Percentiles rank a stretch among this genome's conserved stretches.
Evolutionary conservation across 2,329 filamentous ascomycete species (phyloP).

Genomic region (Herpotrichia juniperi): DNA sequence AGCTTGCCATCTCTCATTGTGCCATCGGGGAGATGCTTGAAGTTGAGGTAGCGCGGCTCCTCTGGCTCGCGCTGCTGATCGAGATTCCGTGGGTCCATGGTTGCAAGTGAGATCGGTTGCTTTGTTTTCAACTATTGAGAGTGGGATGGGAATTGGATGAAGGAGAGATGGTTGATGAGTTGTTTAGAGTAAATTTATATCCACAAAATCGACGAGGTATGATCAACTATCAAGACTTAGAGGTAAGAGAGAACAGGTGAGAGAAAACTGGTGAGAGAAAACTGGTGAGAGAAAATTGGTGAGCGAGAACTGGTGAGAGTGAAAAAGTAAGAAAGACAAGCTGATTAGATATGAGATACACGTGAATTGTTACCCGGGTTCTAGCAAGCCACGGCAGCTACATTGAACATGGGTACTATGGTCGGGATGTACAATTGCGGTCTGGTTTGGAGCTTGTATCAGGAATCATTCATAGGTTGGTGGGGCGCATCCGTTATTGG

Average conservation of each 20-base stretch:
- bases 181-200: background rate
- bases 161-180: slow-evolving; percentile 1
- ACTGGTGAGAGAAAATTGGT: background rate
- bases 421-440: slow-evolving; percentile 1
- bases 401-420: background rate
- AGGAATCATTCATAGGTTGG: slow-evolving; percentile 5
- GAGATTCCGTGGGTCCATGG: slow-evolving; percentile 45
- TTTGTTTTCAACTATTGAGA: background rate
- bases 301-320: background rate
- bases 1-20: slow-evolving; percentile 63
- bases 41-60: slow-evolving; percentile 60
- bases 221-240: too few species aligned
- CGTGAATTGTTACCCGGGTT: slow-evolving; percentile 23
- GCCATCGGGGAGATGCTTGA: slow-evolving; percentile 60
- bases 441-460: slow-evolving; percentile 16
- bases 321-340: background rate
- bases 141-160: background rate
- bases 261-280: background rate
- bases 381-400: slow-evolving; percentile 18
- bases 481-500: slow-evolving; percentile 6
- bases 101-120: slow-evolving; percentile 7
- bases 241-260: background rate
- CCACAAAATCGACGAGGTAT: too few species aligned
- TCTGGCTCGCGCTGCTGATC: slow-evolving; percentile 44
- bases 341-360: slow-evolving; percentile 27